Conservation (phyloP, 2,329 filamentous ascomycete genomes). For the Penicillium thymicola region DNA sequence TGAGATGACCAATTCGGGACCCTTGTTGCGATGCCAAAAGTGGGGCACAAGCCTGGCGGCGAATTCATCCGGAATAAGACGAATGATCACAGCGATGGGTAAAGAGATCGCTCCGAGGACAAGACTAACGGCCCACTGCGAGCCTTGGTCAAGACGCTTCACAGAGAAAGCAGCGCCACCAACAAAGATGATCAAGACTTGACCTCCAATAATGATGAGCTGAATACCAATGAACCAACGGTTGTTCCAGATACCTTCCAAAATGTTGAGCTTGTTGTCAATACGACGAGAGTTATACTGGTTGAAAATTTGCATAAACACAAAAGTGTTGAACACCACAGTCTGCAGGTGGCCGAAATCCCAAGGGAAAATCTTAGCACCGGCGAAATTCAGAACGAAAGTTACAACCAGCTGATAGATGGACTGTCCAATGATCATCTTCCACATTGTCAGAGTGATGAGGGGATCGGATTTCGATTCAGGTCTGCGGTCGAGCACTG, state of each 20-base stretch:
- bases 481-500: slow-evolving; percentile 55
- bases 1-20: slow-evolving; percentile 44
- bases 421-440: slow-evolving; percentile 46
- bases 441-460: slow-evolving; percentile 48
- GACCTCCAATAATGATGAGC: slow-evolving; percentile 64
- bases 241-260: slow-evolving; percentile 44
- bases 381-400: slow-evolving; percentile 46
- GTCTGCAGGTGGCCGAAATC: slow-evolving; percentile 33
- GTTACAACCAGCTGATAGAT: slow-evolving; percentile 45
- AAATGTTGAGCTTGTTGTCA: slow-evolving; percentile 45
- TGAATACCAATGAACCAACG: slow-evolving; percentile 59
- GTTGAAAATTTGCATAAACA: slow-evolving; percentile 51
- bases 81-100: slow-evolving; percentile 61
- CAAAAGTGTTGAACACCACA: slow-evolving; percentile 46
- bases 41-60: slow-evolving; percentile 44
- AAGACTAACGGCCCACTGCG: slow-evolving; percentile 68
- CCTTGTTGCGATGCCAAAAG: slow-evolving; percentile 37
- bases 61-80: slow-evolving; percentile 59
- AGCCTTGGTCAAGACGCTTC: slow-evolving; percentile 54
- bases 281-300: slow-evolving; percentile 48
- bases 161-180: slow-evolving; percentile 67
- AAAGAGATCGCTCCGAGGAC: slow-evolving; percentile 65
- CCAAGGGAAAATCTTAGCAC: slow-evolving; percentile 35
- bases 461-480: slow-evolving; percentile 46
- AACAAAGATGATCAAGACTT: slow-evolving; percentile 69